Base-by-base conservation (phyloP, 164 flowering plant species). In the Magnolia kwangsiensis region DNA sequence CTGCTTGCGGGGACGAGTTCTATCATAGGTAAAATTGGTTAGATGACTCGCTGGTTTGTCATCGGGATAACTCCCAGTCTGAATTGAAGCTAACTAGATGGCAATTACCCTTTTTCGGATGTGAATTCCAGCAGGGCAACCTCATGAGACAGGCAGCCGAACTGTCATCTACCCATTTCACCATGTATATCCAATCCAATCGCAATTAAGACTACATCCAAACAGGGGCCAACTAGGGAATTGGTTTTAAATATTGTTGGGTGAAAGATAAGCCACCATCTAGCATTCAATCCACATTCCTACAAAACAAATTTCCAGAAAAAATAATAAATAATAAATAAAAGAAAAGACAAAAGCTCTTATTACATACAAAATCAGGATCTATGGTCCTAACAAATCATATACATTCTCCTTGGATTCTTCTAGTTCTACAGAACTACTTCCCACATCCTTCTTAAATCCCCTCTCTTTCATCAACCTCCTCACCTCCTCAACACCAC, bases 181-280 rank as follows among this genome's bases (percentile, higher is more conserved):
- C 37, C 37, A 31, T 31, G 86, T 80, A 76, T 89, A 87, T 13
- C 89, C 29, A 86, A 88, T 82, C 61, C 92, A 88, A 0, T 85
- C 85, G 72, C 86, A 86, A 74, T 91, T 74, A 81, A 77, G 0
- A 88, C 87, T 65, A 86, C 72, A 0, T 92, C 91, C 0, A 87
- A 81, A 67, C 87, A 89, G 71, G 81, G 82, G 67, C 92, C 87
- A 67, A 90, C 89, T 50, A 67, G 80, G 20, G 89, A 82, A 14
- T 86, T 88, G 16, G 61, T 79, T 55, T 86, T 23, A 50, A 89
- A 67, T 51, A 80, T 88, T 70, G 83, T 88, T 58, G 77, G 82
- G 77, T 89, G 37, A 31, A 31, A 31, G 37, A 31, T 1, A 31
- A 31, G 37, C 37, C 37, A 31, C 37, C 37, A 31, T 31, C 37